phyloP scores from a whole-genome alignment of 2,329 filamentous ascomycete genomes.

The Knufia fluminis region DNA sequence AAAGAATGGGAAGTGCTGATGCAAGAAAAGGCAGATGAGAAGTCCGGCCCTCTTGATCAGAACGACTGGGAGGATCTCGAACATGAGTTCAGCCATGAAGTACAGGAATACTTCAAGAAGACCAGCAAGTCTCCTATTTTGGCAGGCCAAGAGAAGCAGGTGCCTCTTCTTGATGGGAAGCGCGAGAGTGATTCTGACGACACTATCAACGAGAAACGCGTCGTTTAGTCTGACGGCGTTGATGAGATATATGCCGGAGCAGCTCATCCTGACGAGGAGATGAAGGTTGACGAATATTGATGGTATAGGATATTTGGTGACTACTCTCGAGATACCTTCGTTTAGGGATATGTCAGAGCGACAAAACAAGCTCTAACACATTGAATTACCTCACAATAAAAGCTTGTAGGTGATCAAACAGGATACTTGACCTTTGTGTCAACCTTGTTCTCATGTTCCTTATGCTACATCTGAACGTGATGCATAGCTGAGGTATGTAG shows the following conservation, averaged over 20 bases:
- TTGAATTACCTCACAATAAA: no score
- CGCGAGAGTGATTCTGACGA: neutral
- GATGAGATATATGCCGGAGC: neutral
- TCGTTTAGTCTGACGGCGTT: neutral
- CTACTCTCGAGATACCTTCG: no score
- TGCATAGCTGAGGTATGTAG: no score
- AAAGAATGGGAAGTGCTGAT: conserved; percentile 44
- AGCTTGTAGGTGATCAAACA: no score
- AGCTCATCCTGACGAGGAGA: neutral
- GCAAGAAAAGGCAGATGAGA: conserved; percentile 42
- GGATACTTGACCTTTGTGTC: no score
- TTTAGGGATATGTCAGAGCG: neutral
- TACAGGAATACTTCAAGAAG: conserved; percentile 46
- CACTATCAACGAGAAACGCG: conserved; percentile 5
- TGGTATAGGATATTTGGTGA: no score
- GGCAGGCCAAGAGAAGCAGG: conserved; percentile 5
- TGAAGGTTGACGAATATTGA: neutral
- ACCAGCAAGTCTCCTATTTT: conserved; percentile 28
- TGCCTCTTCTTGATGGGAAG: neutral
- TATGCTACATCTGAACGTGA: no score
- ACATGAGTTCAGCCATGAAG: conserved; percentile 40
- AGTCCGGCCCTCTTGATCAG: conserved; percentile 33
- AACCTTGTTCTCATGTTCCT: no score
- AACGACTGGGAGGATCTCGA: conserved; percentile 33
- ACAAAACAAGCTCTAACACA: neutral